Evolutionary conservation across 768 basidiomycete species (phyloP), one percentile per base, ranked within the genome.

Genomic region (Termitomyces sp.): DNA sequence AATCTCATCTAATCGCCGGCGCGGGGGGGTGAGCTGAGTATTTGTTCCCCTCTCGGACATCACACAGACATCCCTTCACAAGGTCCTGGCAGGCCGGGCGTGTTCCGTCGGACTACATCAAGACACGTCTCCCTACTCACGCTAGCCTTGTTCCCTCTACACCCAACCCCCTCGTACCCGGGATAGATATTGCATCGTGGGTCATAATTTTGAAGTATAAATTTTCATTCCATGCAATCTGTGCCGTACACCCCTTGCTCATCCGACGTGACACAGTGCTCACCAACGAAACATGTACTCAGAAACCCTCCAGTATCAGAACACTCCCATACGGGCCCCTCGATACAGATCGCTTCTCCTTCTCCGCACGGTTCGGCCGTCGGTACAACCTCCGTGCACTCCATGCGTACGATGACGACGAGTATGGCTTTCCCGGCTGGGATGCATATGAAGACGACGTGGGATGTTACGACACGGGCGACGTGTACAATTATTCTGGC

Each of bases 1-100:
- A 45, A 52, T 53, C 55, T 60, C 55, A 60, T 60, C 59, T 60
- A 18, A 60, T 60, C 55, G 20, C 34, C 54, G 44, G 29, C 29
- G n/a, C 29, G 29, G 4, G 29, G 34, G 18, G 9, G 3, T 9
- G 20, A 16, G 47, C 47, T 56, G 45, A 47, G 47, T 49, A 37
- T 24, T 60, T 45, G 42, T 45, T 18, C 15, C 29, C 29, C 22
- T 36, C 36, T 36, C 20, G 53, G 36, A 24, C 29, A 20, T 20
- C 26, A 29, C 45, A 47, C 39, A 16, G 18, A 44, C 22, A 42
- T 39, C 29, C 52, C 51, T 47, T 47, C 44, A 48, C 36, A 37
- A 52, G 48, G 31, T 41, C 42, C 33, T 49, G 42, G 55, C 36
- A 45, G 46, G 53, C 58, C 46, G 51, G 51, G 36, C 10, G 37